Percentiles rank a stretch among this genome's conserved stretches.
These are phyloP conservation scores for Diaporthe humulicola DNA, from an alignment of 2,329 filamentous ascomycete genomes.

Conservation along the genomic window DNA sequence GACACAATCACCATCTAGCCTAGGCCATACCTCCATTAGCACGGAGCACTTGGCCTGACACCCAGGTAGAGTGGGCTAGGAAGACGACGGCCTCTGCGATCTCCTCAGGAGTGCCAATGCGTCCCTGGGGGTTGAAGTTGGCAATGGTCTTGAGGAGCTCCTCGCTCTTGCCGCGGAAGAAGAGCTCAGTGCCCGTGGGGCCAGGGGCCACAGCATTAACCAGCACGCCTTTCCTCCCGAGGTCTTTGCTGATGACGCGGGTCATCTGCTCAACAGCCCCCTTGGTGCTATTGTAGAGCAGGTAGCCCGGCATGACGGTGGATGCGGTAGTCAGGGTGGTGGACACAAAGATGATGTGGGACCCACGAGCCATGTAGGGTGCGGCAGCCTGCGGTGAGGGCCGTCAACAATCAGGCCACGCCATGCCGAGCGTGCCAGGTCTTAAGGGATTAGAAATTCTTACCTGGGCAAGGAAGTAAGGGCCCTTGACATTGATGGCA, in stretches of 20 bases:
- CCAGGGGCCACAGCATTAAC: background rate
- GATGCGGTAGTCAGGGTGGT: constrained; percentile 63
- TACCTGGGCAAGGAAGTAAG: constrained; percentile 66
- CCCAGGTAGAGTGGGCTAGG: constrained; percentile 56
- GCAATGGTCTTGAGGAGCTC: constrained; percentile 57
- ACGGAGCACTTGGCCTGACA: constrained; percentile 60
- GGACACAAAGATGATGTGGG: constrained; percentile 36
- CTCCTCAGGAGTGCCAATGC: constrained; percentile 64
- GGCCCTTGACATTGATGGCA: constrained; percentile 68
- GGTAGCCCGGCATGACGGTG: constrained; percentile 57
- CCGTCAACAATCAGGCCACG: background rate
- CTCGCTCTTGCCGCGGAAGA: constrained; percentile 63
- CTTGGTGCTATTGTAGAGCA: constrained; percentile 69
- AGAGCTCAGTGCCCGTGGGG: constrained; percentile 67
- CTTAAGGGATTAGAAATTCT: constrained; percentile 41
- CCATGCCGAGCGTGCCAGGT: background rate
- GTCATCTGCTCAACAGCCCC: constrained; percentile 71
- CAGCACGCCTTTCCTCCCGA: constrained; percentile 64
- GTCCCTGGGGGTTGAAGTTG: constrained; percentile 56
- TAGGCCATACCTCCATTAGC: constrained; percentile 56
- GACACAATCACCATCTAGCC: background rate
- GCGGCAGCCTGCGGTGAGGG: constrained; percentile 50
- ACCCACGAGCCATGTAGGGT: background rate
- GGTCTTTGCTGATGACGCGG: constrained; percentile 66
- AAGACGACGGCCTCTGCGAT: constrained; percentile 56